Base-by-base conservation (phyloP, 2,329 filamentous ascomycete species). In the Cadophora sp. region DNA sequence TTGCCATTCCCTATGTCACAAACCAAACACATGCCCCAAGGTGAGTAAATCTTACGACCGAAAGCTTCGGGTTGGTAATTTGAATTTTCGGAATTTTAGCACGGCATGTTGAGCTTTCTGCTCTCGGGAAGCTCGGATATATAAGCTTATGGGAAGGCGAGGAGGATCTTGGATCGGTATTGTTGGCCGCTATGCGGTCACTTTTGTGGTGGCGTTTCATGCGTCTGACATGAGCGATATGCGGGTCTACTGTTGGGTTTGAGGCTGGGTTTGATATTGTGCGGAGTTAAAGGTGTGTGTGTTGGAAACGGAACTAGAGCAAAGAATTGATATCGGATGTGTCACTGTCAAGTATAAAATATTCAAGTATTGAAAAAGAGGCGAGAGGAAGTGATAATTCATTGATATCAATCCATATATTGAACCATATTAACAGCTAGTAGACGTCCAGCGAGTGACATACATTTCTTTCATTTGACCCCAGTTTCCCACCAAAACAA, bases 341-440 rank as follows among this genome's bases (percentile, higher is more conserved):
- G 13, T 50, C 47, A 24, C 36, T 39, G 6, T 13, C 2, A 27
- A 4, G 6, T 30, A 30, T n/a, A 30, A 30, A 30, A 30, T 30
- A 6, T 30, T 30, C 6, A 3, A 50, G 50, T 16, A 16, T 33
- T 33, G 16, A 36, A 11, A 11, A 18, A 0, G 18, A 20, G 27
- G 14, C 27, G 36, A 43, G 13, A 45, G 7, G 39, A 45, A 30
- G 18, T 43, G 24, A 45, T 33, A 41, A 22, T 24, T 43, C 24
- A 41, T 59, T 27, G 55, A 47, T 66, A 62, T 66, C 53, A 43
- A 65, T 64, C 39, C 45, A 61, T 66, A 66, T 64, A 62, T 61
- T 61, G 53, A 59, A 24, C 53, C 50, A 55, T 70, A 70, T 70
- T 68, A 70, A 70, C 64, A 70, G 66, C 66, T 65, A 43, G 47